A percentile compares a stretch with the other conserved stretches of the same genome.
These are phyloP conservation scores for Tetradesmus obliquus DNA, from an alignment of 139 green algal species.

Conservation along the genomic window DNA sequence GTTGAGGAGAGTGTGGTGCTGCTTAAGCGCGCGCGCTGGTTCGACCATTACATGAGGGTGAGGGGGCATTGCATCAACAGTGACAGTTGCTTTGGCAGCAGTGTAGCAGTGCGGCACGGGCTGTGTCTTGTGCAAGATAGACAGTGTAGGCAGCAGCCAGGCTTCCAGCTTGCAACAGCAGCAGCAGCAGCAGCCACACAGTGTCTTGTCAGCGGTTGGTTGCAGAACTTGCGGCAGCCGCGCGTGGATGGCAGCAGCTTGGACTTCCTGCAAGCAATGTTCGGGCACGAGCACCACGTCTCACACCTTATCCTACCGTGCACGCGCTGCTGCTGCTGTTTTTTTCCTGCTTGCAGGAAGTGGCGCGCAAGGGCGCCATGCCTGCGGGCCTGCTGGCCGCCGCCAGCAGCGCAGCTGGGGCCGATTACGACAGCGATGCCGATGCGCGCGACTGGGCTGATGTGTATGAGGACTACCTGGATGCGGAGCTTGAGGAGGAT, in stretches of 20 bases:
- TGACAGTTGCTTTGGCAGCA: too few species aligned
- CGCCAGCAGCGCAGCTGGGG: neutral
- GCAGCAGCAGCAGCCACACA: too few species aligned
- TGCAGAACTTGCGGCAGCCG: too few species aligned
- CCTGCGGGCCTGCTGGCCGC: neutral
- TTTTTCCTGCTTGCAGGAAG: neutral
- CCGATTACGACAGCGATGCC: neutral
- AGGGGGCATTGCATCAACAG: neutral
- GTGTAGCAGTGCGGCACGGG: too few species aligned
- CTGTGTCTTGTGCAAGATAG: too few species aligned
- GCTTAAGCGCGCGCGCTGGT: slow-evolving; percentile 86
- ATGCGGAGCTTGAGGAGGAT: slow-evolving; percentile 72
- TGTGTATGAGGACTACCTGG: slow-evolving; percentile 76
- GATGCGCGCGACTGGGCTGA: slow-evolving; percentile 52
- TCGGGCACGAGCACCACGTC: too few species aligned
- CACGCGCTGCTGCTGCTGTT: neutral
- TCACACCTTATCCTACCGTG: neutral
- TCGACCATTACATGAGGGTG: slow-evolving; percentile 73
- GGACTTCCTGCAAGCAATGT: too few species aligned
- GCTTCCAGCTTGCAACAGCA: too few species aligned
- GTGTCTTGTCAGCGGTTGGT: too few species aligned
- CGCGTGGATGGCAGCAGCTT: too few species aligned
- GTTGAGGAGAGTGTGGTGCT: slow-evolving; percentile 83
- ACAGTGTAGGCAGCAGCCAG: too few species aligned
- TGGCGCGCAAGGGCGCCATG: neutral